Base-by-base conservation (phyloP, 352 stramenopile species). In the Blastocystis sp. region DNA sequence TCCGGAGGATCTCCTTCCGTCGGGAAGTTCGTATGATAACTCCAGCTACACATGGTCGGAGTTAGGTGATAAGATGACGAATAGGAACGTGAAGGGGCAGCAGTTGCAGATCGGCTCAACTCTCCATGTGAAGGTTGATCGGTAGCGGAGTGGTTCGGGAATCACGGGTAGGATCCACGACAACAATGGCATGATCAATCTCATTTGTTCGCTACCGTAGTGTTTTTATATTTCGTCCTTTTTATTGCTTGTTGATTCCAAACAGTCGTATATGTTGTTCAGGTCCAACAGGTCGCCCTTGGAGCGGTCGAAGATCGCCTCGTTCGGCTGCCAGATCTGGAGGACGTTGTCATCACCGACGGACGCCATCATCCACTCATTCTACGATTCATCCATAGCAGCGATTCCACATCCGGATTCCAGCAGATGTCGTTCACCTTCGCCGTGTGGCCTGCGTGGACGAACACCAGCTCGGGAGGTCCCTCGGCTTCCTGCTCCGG, bases 271-370 rank as follows among this genome's bases (percentile, higher is more conserved):
- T 24, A 81, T 81, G 6, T 75, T 49, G 27, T 85, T 85, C 38
- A 85, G 34, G 48, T 85, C 75, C 44, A 85, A 29, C 27, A 21
- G 27, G 51, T 72, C 54, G 29, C 63, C 38, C 34, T 73, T 72
- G 21, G 40, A 42, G 1, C 29, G 42, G 48, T 85, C 42, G 27
- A 73, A 85, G 14, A 85, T 72, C n/a, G 57, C 63, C 29, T 85
- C 38, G 4, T 36, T 46, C 16, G 63, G 57, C 24, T 75, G 36
- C 75, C 75, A 85, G 1, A 85, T 94, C 89, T 99, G 96, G 44
- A 99, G 88, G 38, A 99, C 93, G 89, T 99, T 99, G 90, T 99
- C 96, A 88, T 99, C 96, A 29, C 94, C 94, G 9, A 99, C 95
- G 53, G 92, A 97, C 0, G 96, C 94, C 53, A 98, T 89, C 46